phyloP scores from a whole-genome alignment of 371 early-diverging fungal genomes.

The Actinomortierella ambigua region DNA sequence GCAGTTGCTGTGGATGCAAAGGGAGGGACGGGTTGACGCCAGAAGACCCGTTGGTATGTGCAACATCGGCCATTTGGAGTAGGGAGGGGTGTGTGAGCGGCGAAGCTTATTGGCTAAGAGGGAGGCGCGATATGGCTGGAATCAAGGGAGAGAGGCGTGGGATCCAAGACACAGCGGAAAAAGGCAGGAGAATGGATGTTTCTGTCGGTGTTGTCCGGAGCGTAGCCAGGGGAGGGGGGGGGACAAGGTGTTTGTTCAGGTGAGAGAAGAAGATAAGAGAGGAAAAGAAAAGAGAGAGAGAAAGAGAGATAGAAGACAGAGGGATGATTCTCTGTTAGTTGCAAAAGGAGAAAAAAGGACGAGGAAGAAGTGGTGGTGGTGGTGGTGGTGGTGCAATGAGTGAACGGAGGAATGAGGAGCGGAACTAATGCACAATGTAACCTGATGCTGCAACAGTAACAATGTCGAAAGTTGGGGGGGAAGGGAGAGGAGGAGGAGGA shows the following conservation, averaged over 20 bases:
- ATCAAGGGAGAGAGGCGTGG: no score
- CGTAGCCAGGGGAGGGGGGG: background rate
- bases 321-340: background rate
- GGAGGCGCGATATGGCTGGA: no score
- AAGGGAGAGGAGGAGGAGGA: background rate
- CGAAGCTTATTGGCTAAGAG: no score
- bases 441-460: background rate
- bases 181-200: no score
- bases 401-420: no score
- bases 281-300: background rate
- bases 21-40: no score
- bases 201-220: background rate
- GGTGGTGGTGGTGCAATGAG: background rate
- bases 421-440: background rate
- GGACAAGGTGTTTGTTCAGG: background rate
- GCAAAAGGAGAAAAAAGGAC: background rate
- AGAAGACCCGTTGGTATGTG: no score
- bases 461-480: background rate
- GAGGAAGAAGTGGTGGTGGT: background rate
- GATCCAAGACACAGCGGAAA: no score
- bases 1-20: background rate
- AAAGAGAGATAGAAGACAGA: constrained; percentile 3
- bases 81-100: no score
- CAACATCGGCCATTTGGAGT: no score
- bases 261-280: background rate